A percentile compares a stretch with the other conserved stretches of the same genome.
phyloP scores from a whole-genome alignment of 345 rosid genomes.

The Laguncularia racemosa region DNA sequence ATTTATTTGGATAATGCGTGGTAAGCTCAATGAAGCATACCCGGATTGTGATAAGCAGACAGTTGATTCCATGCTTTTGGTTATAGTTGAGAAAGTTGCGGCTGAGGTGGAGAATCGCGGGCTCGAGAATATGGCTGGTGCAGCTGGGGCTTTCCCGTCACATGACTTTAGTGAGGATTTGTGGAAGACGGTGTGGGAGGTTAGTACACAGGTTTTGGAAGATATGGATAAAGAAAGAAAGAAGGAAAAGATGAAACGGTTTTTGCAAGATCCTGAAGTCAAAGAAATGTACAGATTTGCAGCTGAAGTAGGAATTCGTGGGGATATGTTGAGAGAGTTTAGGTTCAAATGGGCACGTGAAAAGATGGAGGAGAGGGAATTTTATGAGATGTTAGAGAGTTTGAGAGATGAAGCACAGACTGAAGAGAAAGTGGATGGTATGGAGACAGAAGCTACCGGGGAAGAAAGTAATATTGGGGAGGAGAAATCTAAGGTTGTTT shows the following conservation, averaged over 20 bases:
- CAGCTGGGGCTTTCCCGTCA: not conserved
- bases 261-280: slow-evolving; percentile 63
- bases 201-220: slow-evolving; percentile 62
- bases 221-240: slow-evolving; percentile 79
- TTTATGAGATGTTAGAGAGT: slow-evolving; percentile 43
- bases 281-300: slow-evolving; percentile 87
- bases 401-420: slow-evolving; percentile 31
- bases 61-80: slow-evolving; percentile 63
- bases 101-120: slow-evolving; percentile 65
- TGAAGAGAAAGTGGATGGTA: slow-evolving; percentile 19
- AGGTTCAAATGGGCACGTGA: slow-evolving; percentile 88
- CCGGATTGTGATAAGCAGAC: slow-evolving; percentile 52
- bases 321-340: slow-evolving; percentile 81
- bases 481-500: slow-evolving; percentile 30
- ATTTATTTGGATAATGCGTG: slow-evolving; percentile 76
- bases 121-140: slow-evolving; percentile 22
- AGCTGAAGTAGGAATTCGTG: slow-evolving; percentile 80
- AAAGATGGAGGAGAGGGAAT: slow-evolving; percentile 81
- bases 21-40: slow-evolving; percentile 53
- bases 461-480: slow-evolving; percentile 19
- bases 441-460: slow-evolving; percentile 17
- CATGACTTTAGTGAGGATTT: slow-evolving; percentile 54
- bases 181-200: slow-evolving; percentile 81
- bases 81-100: slow-evolving; percentile 64
- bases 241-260: slow-evolving; percentile 78